A percentile compares a stretch with the other conserved stretches of the same genome.
Evolutionary conservation across 495 filamentous ascomycete genomes (phyloP).

Genomic region (Aspergillus cristatus): DNA sequence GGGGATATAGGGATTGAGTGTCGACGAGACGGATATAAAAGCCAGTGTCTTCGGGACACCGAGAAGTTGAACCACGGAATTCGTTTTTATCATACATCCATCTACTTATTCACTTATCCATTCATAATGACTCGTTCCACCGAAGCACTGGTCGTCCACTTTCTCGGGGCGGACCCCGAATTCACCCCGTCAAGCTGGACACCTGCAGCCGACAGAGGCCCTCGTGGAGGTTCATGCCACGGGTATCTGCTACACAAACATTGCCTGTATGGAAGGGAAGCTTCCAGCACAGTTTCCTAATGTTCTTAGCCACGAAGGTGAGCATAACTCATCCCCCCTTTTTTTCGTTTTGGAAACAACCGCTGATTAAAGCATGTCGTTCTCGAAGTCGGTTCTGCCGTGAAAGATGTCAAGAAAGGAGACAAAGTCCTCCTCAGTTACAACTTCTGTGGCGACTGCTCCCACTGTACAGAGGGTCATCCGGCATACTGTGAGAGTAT

Average conservation of each 20-base stretch:
- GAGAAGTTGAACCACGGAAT: no score
- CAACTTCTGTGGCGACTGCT: slow-evolving; percentile 25
- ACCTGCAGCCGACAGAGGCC: slow-evolving; percentile 15
- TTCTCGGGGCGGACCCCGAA: not conserved
- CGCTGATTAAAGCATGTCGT: no score
- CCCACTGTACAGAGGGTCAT: slow-evolving; percentile 5
- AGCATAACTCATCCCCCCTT: not conserved
- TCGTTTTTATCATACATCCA: no score
- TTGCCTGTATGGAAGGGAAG: slow-evolving; percentile 13
- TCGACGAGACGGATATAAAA: no score
- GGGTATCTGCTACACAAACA: slow-evolving; percentile 35
- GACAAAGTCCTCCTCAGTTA: slow-evolving; percentile 39
- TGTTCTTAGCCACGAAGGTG: slow-evolving; percentile 20
- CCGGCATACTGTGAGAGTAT: slow-evolving; percentile 20
- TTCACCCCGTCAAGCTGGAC: slow-evolving; percentile 1
- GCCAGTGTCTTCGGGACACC: no score
- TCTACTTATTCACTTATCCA: no score
- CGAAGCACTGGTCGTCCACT: slow-evolving; percentile 1
- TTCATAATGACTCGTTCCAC: not conserved
- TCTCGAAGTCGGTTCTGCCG: slow-evolving; percentile 23
- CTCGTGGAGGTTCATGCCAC: slow-evolving; percentile 29
- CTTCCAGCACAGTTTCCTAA: slow-evolving; percentile 9
- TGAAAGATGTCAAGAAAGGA: slow-evolving; percentile 25
- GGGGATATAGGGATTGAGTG: no score
- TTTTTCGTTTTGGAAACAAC: not conserved